Evolutionary conservation across 2,329 filamentous ascomycete species (phyloP).

Genomic region (Nectriaceae sp.): DNA sequence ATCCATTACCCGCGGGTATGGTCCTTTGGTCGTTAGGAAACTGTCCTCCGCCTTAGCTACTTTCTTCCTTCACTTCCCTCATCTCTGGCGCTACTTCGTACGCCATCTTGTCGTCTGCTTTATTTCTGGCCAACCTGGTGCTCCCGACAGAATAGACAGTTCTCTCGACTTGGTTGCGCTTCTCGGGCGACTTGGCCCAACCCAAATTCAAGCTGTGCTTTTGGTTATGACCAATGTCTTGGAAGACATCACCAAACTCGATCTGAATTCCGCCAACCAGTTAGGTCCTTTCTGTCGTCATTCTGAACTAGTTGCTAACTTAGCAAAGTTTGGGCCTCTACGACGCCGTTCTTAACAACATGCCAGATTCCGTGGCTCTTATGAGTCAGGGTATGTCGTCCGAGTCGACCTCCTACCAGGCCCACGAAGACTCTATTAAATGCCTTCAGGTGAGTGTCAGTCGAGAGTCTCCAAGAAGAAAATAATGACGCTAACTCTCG

Average conservation of each 20-base stretch:
- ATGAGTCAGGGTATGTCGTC: constrained; percentile 41
- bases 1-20: constrained; percentile 52
- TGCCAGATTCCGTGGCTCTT: constrained; percentile 41
- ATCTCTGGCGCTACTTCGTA: constrained; percentile 66
- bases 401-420: constrained; percentile 30
- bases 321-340: constrained; percentile 39
- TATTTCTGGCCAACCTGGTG: constrained; percentile 30
- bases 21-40: constrained; percentile 68
- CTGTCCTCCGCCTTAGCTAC: constrained; percentile 76
- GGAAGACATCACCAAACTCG: constrained; percentile 55
- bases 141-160: constrained; percentile 22
- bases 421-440: constrained; percentile 57
- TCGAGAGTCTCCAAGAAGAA: too few species aligned
- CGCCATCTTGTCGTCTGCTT: constrained; percentile 61
- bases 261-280: constrained; percentile 61
- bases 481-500: too few species aligned
- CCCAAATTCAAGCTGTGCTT: constrained; percentile 56
- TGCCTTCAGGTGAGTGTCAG: constrained; percentile 64
- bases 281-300: constrained; percentile 32
- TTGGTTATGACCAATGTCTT: constrained; percentile 57
- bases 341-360: constrained; percentile 42
- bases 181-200: constrained; percentile 49
- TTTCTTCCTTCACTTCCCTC: constrained; percentile 72
- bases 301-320: constrained; percentile 15
- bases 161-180: constrained; percentile 45